phyloP scores from a whole-genome alignment of 2,329 filamentous ascomycete species.

The Colletotrichum zoysiae region DNA sequence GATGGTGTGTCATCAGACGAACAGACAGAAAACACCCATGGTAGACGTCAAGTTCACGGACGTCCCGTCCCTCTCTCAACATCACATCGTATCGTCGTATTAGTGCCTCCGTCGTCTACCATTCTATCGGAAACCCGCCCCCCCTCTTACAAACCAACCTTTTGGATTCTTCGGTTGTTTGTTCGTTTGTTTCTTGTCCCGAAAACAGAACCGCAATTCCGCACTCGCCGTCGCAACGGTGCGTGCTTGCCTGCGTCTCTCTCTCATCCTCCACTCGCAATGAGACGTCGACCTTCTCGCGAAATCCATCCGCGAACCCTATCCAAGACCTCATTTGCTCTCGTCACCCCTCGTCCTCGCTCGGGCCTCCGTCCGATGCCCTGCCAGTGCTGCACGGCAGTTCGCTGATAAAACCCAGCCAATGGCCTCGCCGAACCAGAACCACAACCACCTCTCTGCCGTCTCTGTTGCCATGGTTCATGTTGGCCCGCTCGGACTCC shows the following conservation, averaged over 20 bases:
- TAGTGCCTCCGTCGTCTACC: neutral
- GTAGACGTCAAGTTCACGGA: no score
- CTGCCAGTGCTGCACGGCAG: no score
- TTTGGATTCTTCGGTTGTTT: no score
- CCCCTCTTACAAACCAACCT: no score
- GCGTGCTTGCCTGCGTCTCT: no score
- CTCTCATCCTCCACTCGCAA: neutral
- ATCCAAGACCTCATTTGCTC: no score
- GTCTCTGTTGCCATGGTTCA: neutral
- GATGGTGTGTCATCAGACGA: neutral
- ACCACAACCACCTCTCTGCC: neutral
- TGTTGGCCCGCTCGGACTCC: neutral
- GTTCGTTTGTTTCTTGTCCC: neutral
- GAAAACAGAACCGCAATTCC: no score
- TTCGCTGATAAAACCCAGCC: no score
- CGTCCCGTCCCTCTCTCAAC: no score
- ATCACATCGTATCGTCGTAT: neutral
- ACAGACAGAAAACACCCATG: neutral
- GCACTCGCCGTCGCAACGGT: no score
- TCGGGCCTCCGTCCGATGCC: slow-evolving; percentile 17
- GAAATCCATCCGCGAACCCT: slow-evolving; percentile 1
- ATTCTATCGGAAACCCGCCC: neutral
- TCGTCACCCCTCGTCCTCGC: slow-evolving; percentile 8
- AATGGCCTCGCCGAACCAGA: no score
- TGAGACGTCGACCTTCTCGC: slow-evolving; percentile 30